phyloP scores from a whole-genome alignment of 2,329 filamentous ascomycete genomes.

The Juglanconis oblonga region DNA sequence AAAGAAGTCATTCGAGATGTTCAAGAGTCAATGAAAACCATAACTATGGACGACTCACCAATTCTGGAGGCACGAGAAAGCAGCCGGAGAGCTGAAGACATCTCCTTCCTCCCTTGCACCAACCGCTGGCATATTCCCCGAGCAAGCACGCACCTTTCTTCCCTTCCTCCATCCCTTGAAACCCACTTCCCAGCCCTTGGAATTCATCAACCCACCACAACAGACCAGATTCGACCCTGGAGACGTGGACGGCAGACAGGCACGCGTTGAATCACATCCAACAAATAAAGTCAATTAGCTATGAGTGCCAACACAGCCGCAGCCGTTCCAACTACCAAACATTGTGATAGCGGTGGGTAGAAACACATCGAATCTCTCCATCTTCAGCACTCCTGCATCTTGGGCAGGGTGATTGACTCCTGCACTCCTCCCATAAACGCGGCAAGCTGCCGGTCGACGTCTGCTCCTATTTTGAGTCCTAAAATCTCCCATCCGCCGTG shows the following conservation, averaged over 20 bases:
- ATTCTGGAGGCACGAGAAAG: no score
- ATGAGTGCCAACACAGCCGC: slow-evolving; percentile 1
- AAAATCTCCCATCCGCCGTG: neutral
- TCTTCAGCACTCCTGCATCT: neutral
- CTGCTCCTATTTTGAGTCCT: neutral
- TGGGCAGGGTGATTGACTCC: neutral
- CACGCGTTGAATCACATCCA: neutral
- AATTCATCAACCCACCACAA: no score
- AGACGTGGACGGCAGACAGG: neutral
- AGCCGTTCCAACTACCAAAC: neutral
- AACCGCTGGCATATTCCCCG: neutral
- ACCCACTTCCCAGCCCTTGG: no score
- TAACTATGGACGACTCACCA: no score
- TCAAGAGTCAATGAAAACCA: no score
- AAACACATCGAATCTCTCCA: neutral
- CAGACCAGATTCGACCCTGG: no score
- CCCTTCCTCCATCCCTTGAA: neutral
- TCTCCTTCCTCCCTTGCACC: neutral
- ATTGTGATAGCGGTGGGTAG: neutral
- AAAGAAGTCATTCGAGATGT: no score
- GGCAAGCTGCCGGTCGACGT: neutral
- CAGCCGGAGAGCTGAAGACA: no score
- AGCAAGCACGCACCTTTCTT: neutral
- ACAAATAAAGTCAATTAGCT: slow-evolving; percentile 6
- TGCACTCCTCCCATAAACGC: neutral